Evolutionary conservation across 129 eudicot genomes (phyloP).

Genomic region (Arctium lappa): DNA sequence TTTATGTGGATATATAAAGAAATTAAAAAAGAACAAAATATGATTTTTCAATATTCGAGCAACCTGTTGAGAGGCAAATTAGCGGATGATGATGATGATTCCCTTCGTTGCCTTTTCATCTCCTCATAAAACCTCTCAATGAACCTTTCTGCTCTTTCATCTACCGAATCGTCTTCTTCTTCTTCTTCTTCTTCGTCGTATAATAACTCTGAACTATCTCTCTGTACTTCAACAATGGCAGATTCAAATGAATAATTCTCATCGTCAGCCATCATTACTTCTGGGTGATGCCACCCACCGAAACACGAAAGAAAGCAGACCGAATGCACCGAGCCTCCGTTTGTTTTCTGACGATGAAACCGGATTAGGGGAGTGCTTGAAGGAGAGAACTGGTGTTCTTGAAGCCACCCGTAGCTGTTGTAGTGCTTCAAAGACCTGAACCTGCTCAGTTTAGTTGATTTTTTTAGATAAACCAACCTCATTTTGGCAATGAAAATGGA

Average conservation of each 20-base stretch:
- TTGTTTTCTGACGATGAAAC: slow-evolving; percentile 18
- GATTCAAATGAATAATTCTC: slow-evolving; percentile 27
- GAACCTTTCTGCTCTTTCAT: slow-evolving; percentile 79
- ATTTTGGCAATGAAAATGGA: slow-evolving; percentile 48
- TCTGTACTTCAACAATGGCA: slow-evolving; percentile 23
- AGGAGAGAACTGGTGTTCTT: slow-evolving; percentile 68
- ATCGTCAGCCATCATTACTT: not conserved
- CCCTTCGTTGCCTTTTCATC: slow-evolving; percentile 67
- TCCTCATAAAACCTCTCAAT: slow-evolving; percentile 68
- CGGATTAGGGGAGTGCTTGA: slow-evolving; percentile 51
- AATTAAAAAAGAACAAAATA: not conserved
- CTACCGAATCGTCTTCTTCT: slow-evolving; percentile 42
- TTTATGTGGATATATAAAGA: not conserved
- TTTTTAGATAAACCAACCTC: slow-evolving; percentile 39
- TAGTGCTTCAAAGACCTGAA: slow-evolving; percentile 42
- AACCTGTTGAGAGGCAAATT: slow-evolving; percentile 27
- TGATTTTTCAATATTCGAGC: slow-evolving; percentile 8
- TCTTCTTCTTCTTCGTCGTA: slow-evolving; percentile 33
- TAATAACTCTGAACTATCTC: slow-evolving; percentile 3
- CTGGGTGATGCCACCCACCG: slow-evolving; percentile 18
- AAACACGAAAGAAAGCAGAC: slow-evolving; percentile 43
- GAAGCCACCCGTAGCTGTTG: slow-evolving; percentile 47
- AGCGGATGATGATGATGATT: slow-evolving; percentile 5
- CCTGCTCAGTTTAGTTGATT: slow-evolving; percentile 33
- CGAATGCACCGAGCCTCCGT: slow-evolving; percentile 25